Base-by-base conservation (phyloP, 257 asterid species). In the Henckelia pumila region DNA sequence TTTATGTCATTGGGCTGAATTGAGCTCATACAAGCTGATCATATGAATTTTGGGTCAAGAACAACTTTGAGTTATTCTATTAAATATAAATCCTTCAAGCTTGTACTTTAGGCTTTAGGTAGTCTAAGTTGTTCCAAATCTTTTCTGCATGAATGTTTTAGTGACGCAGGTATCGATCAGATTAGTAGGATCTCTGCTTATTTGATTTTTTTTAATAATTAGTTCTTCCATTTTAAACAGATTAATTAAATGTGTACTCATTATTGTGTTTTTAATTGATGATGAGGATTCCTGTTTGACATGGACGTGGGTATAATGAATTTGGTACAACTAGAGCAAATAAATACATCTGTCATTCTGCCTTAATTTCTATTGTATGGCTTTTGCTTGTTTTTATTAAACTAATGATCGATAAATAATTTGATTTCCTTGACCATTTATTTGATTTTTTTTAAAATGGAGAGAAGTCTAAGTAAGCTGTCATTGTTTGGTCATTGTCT, bases 111-210 rank as follows among this genome's bases (percentile, higher is more conserved):
- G 2, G 4, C 30, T 29, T 10, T n/a, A 28, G 49, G 26, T 61
- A 52, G 65, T 62, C 29, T 29, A n/a, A 28, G 10, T 53, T 20
- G 5, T 7, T 23, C 10, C 60, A 23, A 24, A 63, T 30, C 57
- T 35, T 71, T 62, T 62, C 64, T 29, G 63, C 53, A 53, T 28
- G 61, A 44, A 5, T 52, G 50, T 66, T 77, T 55, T 32, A 13
- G 22, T 5, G 13, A 25, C 25, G 20, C 67, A n/a, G 24, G 53
- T 32, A 59, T 20, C 17, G 53, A 32, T 56, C 63, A 21, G 21
- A 21, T 52, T 17, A 40, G 0, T 33, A 29, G 25, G 58, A 49
- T 23, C 8, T 50, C 56, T 70, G 37, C 30, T 56, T 23, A 9
- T 62, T 19, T 56, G 61, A 61, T 3, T 28, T 28, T 28, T 56